Percentiles rank a stretch among this genome's conserved stretches.
Conservation (phyloP, 2,329 filamentous ascomycete genomes). For the Cladosporium sp. region DNA sequence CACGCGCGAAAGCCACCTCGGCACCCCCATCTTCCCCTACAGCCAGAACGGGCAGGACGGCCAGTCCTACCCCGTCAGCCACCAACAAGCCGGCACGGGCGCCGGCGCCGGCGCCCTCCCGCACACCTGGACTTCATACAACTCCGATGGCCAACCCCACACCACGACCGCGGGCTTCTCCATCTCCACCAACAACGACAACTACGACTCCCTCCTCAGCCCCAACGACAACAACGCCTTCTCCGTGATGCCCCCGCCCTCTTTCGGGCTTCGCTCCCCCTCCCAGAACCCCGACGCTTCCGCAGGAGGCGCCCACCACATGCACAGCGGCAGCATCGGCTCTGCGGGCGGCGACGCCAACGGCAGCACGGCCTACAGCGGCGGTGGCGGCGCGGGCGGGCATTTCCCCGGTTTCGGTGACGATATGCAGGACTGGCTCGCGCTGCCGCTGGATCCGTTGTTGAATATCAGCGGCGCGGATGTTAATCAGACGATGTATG, state of each 20-base stretch:
- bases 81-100: conserved; percentile 1
- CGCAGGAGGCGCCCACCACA: background rate
- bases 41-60: background rate
- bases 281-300: conserved; percentile 22
- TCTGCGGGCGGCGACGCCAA: conserved; percentile 11
- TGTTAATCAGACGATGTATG: conserved; percentile 53
- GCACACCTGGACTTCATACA: conserved; percentile 13
- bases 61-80: background rate
- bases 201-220: conserved; percentile 37
- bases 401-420: conserved; percentile 19
- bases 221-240: conserved; percentile 33
- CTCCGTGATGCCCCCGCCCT: conserved; percentile 47
- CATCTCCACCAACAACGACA: conserved; percentile 31
- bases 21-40: conserved; percentile 8
- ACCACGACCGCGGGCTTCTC: conserved; percentile 16
- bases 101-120: conserved; percentile 13
- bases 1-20: conserved; percentile 13
- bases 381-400: conserved; percentile 16
- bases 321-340: conserved; percentile 1
- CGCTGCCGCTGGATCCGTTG: conserved; percentile 58
- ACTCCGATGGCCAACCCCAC: conserved; percentile 17
- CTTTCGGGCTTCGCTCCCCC: conserved; percentile 31
- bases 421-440: conserved; percentile 54
- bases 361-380: conserved; percentile 12
- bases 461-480: conserved; percentile 55